Evolutionary conservation across 2,329 filamentous ascomycete species (phyloP).

Genomic region (Penicillium hordei): DNA sequence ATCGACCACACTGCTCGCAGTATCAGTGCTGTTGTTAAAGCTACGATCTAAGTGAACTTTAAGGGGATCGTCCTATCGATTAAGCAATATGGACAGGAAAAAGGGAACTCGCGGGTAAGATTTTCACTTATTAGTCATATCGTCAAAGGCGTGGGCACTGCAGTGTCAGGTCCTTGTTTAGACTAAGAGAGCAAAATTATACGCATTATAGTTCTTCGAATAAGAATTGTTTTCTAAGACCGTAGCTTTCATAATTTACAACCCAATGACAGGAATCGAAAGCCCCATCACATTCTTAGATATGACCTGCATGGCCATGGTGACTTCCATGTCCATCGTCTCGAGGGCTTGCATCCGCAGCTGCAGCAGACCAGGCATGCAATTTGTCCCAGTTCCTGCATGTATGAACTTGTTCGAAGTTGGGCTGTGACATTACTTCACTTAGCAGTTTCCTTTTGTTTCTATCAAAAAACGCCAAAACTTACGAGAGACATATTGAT

Average conservation of each 20-base stretch:
- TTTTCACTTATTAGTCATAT: neutral
- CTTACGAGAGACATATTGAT: no score
- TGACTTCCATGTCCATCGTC: neutral
- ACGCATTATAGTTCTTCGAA: neutral
- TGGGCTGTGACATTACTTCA: no score
- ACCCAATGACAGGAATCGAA: no score
- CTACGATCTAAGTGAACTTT: neutral
- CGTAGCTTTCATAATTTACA: neutral
- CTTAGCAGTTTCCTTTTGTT: no score
- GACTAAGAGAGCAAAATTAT: no score
- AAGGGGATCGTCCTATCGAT: no score
- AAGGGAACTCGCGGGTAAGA: neutral
- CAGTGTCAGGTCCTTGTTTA: neutral
- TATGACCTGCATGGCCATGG: no score
- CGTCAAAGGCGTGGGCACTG: neutral
- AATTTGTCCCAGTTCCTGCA: neutral
- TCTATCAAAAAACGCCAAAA: no score
- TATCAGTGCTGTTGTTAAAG: slow-evolving; percentile 17
- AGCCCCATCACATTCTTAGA: no score
- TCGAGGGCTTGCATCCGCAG: neutral
- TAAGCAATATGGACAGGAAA: no score
- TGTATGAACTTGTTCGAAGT: no score
- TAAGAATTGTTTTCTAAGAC: neutral
- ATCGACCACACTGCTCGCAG: slow-evolving; percentile 12
- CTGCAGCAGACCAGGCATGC: neutral